Evolutionary conservation across 192 early-diverging fungal genomes (phyloP).

Genomic region (Podila minutissima): DNA sequence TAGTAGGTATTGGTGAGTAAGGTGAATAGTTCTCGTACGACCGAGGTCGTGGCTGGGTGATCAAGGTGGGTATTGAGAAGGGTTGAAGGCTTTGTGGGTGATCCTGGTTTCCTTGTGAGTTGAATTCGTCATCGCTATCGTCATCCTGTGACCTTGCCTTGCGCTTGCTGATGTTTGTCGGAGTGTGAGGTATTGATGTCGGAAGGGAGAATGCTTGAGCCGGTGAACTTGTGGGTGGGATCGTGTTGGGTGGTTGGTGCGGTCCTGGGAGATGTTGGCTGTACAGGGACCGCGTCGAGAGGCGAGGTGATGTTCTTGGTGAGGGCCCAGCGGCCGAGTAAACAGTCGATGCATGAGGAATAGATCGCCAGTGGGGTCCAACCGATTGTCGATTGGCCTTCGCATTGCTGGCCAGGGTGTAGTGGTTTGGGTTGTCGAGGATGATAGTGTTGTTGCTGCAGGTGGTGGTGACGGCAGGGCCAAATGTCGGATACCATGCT

Average conservation of each 20-base stretch:
- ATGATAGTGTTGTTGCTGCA: conserved; percentile 16
- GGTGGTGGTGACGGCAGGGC: conserved; percentile 8
- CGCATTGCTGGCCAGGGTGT: not conserved
- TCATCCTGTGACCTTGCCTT: not conserved
- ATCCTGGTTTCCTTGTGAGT: not conserved
- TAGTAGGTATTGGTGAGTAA: not conserved
- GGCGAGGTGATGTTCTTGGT: not conserved
- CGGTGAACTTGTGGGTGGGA: not conserved
- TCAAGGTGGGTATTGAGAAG: not conserved
- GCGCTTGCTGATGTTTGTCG: not conserved
- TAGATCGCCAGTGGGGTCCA: conserved; percentile 24
- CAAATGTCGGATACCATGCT: conserved; percentile 9
- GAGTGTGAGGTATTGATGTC: not conserved
- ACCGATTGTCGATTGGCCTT: conserved; percentile 14
- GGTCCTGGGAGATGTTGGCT: not conserved
- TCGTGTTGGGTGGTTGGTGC: not conserved
- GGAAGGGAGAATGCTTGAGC: not conserved
- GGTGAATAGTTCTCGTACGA: not conserved
- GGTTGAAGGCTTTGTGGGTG: not conserved
- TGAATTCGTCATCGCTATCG: not conserved
- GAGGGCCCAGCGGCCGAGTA: not conserved
- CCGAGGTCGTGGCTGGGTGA: not conserved
- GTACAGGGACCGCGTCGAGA: not conserved
- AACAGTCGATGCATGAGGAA: not conserved
- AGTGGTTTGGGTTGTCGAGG: conserved; percentile 8